Evolutionary conservation across 148 eudicot species (phyloP).

Genomic region (Euryodendron excelsum): DNA sequence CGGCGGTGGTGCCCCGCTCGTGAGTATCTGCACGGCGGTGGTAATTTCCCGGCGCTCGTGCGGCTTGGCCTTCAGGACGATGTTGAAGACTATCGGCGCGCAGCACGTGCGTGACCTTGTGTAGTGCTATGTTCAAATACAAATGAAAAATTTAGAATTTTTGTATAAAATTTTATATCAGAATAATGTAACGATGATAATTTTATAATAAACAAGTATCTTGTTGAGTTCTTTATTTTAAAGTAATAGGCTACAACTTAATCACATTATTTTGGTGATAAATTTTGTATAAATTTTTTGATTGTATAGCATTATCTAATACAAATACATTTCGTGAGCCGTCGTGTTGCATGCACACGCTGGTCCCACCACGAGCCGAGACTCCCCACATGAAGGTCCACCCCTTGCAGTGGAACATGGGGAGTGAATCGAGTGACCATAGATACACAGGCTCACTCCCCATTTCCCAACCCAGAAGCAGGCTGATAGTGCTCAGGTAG

Average conservation of each 20-base stretch:
- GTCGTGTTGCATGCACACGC: conserved; percentile 72
- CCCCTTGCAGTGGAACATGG: conserved; percentile 97
- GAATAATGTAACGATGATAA: too few relatives aligned
- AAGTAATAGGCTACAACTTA: too few relatives aligned
- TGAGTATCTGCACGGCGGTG: conserved; percentile 52
- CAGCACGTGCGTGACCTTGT: conserved; percentile 80
- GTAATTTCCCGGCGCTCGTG: conserved; percentile 31
- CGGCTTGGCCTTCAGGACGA: conserved; percentile 49
- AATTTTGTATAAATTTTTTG: too few relatives aligned
- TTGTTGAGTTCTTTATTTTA: too few relatives aligned
- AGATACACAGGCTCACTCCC: conserved; percentile 63
- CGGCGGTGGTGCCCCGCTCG: conserved; percentile 88
- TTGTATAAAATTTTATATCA: too few relatives aligned
- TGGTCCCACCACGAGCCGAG: conserved; percentile 92
- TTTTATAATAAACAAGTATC: too few relatives aligned
- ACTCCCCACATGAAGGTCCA: conserved; percentile 97
- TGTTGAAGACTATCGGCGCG: conserved; percentile 71
- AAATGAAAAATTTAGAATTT: too few relatives aligned
- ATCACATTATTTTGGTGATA: too few relatives aligned
- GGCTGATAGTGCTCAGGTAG: conserved; percentile 64
- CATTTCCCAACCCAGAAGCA: conserved; percentile 79
- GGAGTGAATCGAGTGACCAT: conserved; percentile 86
- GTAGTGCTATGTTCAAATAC: conserved; percentile 36
- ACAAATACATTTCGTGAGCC: conserved; percentile 55
- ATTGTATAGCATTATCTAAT: too few relatives aligned